Percentiles rank a stretch among this genome's conserved stretches.
Conservation (phyloP, 306 rosid species). For the Oxytropis ochrocephala region DNA sequence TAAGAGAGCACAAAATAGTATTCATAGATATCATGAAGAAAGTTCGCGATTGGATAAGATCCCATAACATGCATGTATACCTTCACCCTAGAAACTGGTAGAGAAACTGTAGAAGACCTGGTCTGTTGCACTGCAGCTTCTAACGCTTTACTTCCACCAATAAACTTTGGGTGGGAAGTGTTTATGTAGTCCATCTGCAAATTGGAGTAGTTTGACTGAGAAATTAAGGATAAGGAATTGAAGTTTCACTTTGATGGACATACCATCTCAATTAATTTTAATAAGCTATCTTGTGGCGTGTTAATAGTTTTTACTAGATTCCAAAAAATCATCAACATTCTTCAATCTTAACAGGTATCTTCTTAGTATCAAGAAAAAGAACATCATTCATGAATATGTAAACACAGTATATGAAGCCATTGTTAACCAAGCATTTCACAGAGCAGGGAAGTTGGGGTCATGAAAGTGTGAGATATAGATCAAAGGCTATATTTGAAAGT, state of each 20-base stretch:
- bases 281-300: background rate
- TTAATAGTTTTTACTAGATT: background rate
- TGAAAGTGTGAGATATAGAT: background rate
- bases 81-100: constrained; percentile 56
- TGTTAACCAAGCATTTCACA: background rate
- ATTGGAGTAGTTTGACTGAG: constrained; percentile 24
- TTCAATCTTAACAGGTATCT: too few relatives aligned
- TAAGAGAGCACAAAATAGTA: background rate
- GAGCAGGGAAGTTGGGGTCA: background rate
- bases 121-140: constrained; percentile 68
- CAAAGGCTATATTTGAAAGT: background rate
- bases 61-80: constrained; percentile 29
- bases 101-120: constrained; percentile 50
- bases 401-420: background rate
- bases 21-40: background rate
- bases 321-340: background rate
- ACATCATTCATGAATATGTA: background rate
- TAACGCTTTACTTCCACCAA: constrained; percentile 92
- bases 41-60: constrained; percentile 1
- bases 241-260: background rate
- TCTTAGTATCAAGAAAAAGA: constrained; percentile 6
- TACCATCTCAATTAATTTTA: background rate
- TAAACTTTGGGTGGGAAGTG: constrained; percentile 93
- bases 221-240: background rate
- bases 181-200: constrained; percentile 94